Percentiles rank a stretch among this genome's conserved stretches.
phyloP scores from a whole-genome alignment of 148 eudicot species.

The Camellia lanceoleosa region DNA sequence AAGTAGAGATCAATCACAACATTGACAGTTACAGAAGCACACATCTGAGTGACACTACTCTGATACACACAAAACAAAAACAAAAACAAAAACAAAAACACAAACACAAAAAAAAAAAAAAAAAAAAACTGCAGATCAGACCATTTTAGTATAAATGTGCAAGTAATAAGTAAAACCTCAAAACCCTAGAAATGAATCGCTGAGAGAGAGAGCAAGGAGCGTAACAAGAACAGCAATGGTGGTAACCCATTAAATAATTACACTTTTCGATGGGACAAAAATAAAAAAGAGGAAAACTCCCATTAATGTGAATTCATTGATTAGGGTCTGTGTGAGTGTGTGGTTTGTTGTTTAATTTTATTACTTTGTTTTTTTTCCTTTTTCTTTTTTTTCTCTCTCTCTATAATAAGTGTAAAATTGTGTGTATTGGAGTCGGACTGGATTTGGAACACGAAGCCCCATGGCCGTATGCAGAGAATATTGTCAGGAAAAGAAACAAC shows the following conservation, averaged over 20 bases:
- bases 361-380: neutral
- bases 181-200: slow-evolving; percentile 12
- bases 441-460: slow-evolving; percentile 18
- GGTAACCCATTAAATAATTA: too few species aligned
- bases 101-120: neutral
- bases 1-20: too few species aligned
- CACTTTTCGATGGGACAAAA: too few species aligned
- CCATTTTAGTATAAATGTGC: neutral
- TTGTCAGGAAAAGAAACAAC: slow-evolving; percentile 3
- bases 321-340: too few species aligned
- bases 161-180: neutral
- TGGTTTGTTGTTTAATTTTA: neutral
- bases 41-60: too few species aligned
- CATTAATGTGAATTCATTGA: too few species aligned
- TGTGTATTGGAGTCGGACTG: neutral
- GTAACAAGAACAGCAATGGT: neutral
- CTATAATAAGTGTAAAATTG: too few species aligned
- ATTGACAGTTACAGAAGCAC: too few species aligned
- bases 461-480: slow-evolving; percentile 11
- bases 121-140: neutral
- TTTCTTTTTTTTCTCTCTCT: neutral
- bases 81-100: neutral
- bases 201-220: neutral
- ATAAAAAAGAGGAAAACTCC: too few species aligned
- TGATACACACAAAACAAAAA: neutral